These are phyloP conservation scores for Saussurea involucrata DNA, from an alignment of 129 eudicot genomes.

Conservation along the genomic window DNA sequence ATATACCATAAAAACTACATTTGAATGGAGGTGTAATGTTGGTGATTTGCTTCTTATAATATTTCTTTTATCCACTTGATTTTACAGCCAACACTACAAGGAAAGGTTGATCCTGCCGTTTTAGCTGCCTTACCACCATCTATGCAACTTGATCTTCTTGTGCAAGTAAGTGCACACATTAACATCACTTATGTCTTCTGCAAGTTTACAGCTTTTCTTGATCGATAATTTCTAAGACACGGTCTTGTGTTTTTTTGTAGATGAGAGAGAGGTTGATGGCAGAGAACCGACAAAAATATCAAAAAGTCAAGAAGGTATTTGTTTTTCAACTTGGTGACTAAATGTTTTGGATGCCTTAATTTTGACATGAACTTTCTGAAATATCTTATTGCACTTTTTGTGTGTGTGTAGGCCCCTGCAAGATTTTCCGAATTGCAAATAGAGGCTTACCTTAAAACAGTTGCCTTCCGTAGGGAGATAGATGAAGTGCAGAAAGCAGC, in stretches of 20 bases:
- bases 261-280: slow-evolving; percentile 99
- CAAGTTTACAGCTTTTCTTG: not conserved
- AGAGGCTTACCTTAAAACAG: slow-evolving; percentile 91
- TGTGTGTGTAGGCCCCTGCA: slow-evolving; percentile 64
- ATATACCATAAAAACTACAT: not conserved
- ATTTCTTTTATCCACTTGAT: not conserved
- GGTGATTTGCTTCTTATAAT: not conserved
- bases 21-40: slow-evolving; percentile 5
- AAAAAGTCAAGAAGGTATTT: slow-evolving; percentile 78
- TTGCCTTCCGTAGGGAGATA: slow-evolving; percentile 95
- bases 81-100: slow-evolving; percentile 76
- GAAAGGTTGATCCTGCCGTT: slow-evolving; percentile 84
- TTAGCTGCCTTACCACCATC: slow-evolving; percentile 97
- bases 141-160: slow-evolving; percentile 99
- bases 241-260: slow-evolving; percentile 27
- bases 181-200: not conserved
- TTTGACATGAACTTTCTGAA: not conserved
- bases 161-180: slow-evolving; percentile 48
- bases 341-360: not conserved
- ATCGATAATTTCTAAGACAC: not conserved
- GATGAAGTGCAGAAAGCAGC: slow-evolving; percentile 93
- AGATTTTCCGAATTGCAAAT: slow-evolving; percentile 89
- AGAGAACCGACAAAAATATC: slow-evolving; percentile 93
- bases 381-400: not conserved
- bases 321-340: not conserved